Percentiles rank a stretch among this genome's conserved stretches.
phyloP scores from a whole-genome alignment of 2,329 filamentous ascomycete species.

The Alternaria sp. region DNA sequence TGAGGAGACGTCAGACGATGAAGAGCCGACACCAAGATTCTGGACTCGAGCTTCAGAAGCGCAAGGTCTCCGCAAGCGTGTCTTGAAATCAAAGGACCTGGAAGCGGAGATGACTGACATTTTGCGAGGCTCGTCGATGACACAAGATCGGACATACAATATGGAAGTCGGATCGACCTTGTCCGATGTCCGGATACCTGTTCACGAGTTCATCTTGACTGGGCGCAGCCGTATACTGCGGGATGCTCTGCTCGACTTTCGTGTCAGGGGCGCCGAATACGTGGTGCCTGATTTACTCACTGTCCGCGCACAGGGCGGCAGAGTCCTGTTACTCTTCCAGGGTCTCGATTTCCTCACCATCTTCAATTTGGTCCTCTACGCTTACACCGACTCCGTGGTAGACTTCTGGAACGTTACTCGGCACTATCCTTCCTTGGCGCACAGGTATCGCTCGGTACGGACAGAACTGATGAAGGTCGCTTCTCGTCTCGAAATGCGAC shows the following conservation, averaged over 20 bases:
- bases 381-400: slow-evolving; percentile 79
- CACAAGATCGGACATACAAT: slow-evolving; percentile 53
- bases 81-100: slow-evolving; percentile 68
- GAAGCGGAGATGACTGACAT: slow-evolving; percentile 66
- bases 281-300: slow-evolving; percentile 66
- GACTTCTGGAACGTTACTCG: slow-evolving; percentile 86
- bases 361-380: slow-evolving; percentile 78
- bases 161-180: slow-evolving; percentile 59
- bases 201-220: slow-evolving; percentile 81
- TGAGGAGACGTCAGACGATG: slow-evolving; percentile 51
- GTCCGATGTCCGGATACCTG: slow-evolving; percentile 75
- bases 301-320: slow-evolving; percentile 61
- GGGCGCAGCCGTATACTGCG: slow-evolving; percentile 73
- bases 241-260: slow-evolving; percentile 64
- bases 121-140: slow-evolving; percentile 34
- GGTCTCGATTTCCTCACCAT: slow-evolving; percentile 78
- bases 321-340: slow-evolving; percentile 68
- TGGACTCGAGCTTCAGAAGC: slow-evolving; percentile 57
- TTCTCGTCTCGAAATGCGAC: slow-evolving; percentile 70
- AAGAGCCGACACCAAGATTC: slow-evolving; percentile 55
- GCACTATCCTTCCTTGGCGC: slow-evolving; percentile 68
- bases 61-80: slow-evolving; percentile 61
- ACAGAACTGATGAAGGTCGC: slow-evolving; percentile 88
- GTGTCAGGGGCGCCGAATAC: slow-evolving; percentile 61
- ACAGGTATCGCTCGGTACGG: slow-evolving; percentile 79